Evolutionary conservation across 371 early-diverging fungal genomes (phyloP).

Genomic region (Blyttiomyces sp.): DNA sequence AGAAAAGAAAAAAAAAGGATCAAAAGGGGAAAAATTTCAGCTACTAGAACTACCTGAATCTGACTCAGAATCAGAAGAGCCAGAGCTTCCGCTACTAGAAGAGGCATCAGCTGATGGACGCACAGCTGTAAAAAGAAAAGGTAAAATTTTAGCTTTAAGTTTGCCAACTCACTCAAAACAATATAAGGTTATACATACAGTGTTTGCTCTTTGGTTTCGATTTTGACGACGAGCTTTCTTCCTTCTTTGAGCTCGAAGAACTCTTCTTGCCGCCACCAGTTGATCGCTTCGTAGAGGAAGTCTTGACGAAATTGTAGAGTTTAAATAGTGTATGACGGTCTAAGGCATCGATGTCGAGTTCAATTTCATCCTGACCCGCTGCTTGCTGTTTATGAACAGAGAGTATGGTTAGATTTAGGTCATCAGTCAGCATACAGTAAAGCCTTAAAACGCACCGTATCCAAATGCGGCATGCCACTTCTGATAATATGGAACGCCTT

Average conservation of each 20-base stretch:
- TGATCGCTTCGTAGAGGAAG: slow-evolving; percentile 14
- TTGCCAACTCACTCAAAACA: not conserved
- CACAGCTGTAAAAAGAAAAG: not conserved
- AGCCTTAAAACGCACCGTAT: slow-evolving; percentile 20
- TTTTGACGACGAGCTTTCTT: not conserved
- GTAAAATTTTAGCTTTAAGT: not conserved
- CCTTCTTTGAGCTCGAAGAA: not conserved
- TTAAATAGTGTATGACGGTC: slow-evolving; percentile 77
- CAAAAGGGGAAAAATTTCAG: not conserved
- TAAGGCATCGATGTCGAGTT: slow-evolving; percentile 90
- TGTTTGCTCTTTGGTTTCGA: not conserved
- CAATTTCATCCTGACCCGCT: slow-evolving; percentile 82
- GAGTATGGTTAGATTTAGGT: slow-evolving; percentile 5
- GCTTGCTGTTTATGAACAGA: slow-evolving; percentile 10
- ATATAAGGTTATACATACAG: not conserved
- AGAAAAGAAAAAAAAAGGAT: not conserved
- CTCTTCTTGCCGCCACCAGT: not conserved
- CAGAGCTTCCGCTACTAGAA: slow-evolving; percentile 17
- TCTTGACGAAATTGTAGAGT: slow-evolving; percentile 78
- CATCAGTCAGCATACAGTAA: not conserved
- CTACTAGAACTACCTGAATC: slow-evolving; percentile 27
- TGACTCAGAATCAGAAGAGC: slow-evolving; percentile 30
- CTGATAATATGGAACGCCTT: slow-evolving; percentile 84
- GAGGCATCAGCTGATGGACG: not conserved
- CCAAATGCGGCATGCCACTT: slow-evolving; percentile 74